These are phyloP conservation scores for Umbelopsis vinacea DNA, from an alignment of 192 early-diverging fungal species.

Conservation along the genomic window DNA sequence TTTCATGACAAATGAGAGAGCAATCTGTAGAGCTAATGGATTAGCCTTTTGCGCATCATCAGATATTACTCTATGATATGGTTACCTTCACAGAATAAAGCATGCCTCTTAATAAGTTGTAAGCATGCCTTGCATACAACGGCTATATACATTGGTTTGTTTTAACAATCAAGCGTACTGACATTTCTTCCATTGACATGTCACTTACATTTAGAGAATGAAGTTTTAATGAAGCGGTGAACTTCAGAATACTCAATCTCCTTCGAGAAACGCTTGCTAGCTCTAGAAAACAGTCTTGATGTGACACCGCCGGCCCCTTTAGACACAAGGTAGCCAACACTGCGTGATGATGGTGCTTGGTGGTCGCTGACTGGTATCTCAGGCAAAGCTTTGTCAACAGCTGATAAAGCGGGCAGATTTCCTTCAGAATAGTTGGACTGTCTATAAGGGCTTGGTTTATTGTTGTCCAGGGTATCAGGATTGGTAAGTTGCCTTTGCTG, in stretches of 20 bases:
- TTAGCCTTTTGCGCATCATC: not conserved
- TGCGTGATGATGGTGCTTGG: not conserved
- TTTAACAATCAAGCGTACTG: not conserved
- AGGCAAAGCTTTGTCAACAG: not conserved
- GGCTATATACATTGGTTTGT: constrained; percentile 24
- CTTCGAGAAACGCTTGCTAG: constrained; percentile 15
- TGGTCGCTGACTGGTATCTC: not conserved
- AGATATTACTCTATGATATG: too few relatives aligned
- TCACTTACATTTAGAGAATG: constrained; percentile 57
- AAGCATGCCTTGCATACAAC: constrained; percentile 56
- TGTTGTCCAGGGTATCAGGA: not conserved
- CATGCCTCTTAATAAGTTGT: constrained; percentile 52
- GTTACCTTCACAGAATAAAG: constrained; percentile 60
- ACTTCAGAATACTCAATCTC: constrained; percentile 38
- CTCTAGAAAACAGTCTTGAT: constrained; percentile 4
- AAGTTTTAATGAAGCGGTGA: constrained; percentile 59
- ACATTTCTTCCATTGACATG: not conserved
- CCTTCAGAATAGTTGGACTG: constrained; percentile 14
- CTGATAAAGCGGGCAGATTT: not conserved
- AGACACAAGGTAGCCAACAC: constrained; percentile 16
- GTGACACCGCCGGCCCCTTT: constrained; percentile 1
- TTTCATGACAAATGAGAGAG: constrained; percentile 42
- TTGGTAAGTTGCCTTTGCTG: not conserved
- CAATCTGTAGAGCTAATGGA: constrained; percentile 21
- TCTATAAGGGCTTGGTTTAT: not conserved